Conservation (phyloP, 129 eudicot genomes). For the Tagetes patula region DNA sequence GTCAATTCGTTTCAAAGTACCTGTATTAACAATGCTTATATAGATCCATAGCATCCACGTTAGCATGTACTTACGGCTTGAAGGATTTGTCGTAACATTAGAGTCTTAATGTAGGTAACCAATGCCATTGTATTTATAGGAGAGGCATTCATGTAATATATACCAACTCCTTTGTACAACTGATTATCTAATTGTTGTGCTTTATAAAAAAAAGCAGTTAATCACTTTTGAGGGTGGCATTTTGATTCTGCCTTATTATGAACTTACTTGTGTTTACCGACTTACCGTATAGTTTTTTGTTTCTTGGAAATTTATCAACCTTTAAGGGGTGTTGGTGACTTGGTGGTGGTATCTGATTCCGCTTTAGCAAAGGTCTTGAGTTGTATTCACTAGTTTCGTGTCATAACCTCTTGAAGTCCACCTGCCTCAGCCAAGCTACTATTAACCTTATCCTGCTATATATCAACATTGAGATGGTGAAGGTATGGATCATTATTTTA, state of each 20-base stretch:
- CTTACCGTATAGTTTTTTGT: background rate
- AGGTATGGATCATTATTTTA: background rate
- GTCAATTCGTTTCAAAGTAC: conserved; percentile 24
- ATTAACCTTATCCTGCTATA: too few species aligned
- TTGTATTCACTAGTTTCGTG: too few species aligned
- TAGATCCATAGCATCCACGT: conserved; percentile 13
- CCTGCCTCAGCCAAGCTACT: too few species aligned
- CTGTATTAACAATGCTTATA: conserved; percentile 30
- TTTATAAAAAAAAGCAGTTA: background rate
- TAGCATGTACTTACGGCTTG: background rate
- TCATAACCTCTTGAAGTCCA: too few species aligned
- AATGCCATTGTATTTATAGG: conserved; percentile 24
- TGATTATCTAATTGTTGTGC: background rate
- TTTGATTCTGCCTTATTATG: background rate
- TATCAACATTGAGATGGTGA: background rate
- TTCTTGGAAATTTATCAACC: background rate
- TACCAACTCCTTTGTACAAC: conserved; percentile 3
- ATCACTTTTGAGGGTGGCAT: conserved; percentile 6
- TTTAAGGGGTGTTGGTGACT: too few species aligned
- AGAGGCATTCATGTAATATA: conserved; percentile 11
- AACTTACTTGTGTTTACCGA: too few species aligned
- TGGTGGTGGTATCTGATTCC: too few species aligned
- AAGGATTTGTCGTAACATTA: conserved; percentile 4
- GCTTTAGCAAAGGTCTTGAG: too few species aligned
- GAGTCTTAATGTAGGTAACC: conserved; percentile 22